Evolutionary conservation across 352 stramenopile species (phyloP), one percentile per base, ranked within the genome.

Genomic region (Globisporangium iwayamae): DNA sequence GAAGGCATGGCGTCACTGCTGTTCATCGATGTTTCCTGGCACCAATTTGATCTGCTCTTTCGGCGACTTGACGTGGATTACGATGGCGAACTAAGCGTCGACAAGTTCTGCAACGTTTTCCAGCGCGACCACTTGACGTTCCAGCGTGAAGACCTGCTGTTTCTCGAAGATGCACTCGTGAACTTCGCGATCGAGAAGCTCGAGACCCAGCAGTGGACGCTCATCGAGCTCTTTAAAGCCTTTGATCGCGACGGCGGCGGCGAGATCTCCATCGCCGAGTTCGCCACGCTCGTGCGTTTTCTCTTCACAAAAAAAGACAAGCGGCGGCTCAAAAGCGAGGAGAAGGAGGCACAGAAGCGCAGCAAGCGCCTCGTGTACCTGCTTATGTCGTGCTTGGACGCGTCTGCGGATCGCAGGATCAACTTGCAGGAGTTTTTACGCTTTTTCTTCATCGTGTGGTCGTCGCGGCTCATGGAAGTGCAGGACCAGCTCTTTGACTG

Each of bases 371-470:
- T 83, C 66, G 69, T 83, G 16, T 83, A 83, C 53, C 56, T 85
- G 28, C 68, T 85, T 57, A 75, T 85, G 70, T 74, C 71, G 28
- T 78, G 74, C 38, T 60, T 85, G 32, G 76, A 85, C 50, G 66
- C 58, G n/a, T 81, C 74, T 4, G 71, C 68, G 1, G 74, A 85
- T 34, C 74, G 73, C 8, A 70, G 69, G 25, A 81, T 85, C 54
- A 74, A 57, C 22, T 60, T 71, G 41, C 66, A 78, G 28, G 76
- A 85, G 50, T 83, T 83, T 38, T 39, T 85, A 30, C 75, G 75
- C 3, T 85, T 85, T 52, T 79, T 85, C 55, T 85, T 82, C 39
- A 65, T 81, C 58, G 67, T 85, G 9, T 85, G 76, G 76, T 85
- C 76, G n/a, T 65, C 65, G 51, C 68, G 71, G 22, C 69, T 85